Evolutionary conservation across 352 stramenopile genomes (phyloP).

Genomic region (Pythium phragmitis): DNA sequence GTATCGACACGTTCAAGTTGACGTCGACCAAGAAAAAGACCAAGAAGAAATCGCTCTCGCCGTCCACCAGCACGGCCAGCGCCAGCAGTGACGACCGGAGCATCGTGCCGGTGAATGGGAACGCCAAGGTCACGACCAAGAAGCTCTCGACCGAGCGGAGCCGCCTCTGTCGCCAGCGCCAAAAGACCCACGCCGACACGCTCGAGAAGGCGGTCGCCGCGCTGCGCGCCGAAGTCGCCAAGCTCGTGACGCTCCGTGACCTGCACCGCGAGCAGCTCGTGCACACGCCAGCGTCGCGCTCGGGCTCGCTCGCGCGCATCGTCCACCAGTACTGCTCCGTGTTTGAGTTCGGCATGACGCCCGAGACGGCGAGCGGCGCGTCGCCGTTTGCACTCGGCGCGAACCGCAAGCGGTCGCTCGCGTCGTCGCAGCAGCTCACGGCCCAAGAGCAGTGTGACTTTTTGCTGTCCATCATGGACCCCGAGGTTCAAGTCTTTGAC

Average conservation of each 20-base stretch:
- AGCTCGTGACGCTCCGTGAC: slow-evolving; percentile 42
- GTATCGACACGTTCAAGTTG: background rate
- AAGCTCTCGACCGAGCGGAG: slow-evolving; percentile 29
- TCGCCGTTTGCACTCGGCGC: slow-evolving; percentile 9
- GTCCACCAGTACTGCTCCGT: slow-evolving; percentile 47
- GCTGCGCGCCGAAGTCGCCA: slow-evolving; percentile 44
- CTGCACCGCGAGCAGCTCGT: slow-evolving; percentile 45
- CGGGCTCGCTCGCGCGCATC: slow-evolving; percentile 43
- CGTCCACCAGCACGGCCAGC: background rate
- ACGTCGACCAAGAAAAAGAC: background rate
- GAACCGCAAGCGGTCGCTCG: slow-evolving; percentile 35
- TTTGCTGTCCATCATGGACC: slow-evolving; percentile 23
- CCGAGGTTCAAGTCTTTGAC: slow-evolving; percentile 26
- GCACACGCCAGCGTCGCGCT: slow-evolving; percentile 29
- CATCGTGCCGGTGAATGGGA: background rate
- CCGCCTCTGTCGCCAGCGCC: slow-evolving; percentile 27
- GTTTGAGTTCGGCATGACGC: slow-evolving; percentile 47
- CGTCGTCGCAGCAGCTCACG: slow-evolving; percentile 12
- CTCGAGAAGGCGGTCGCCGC: slow-evolving; percentile 29
- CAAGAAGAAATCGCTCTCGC: slow-evolving; percentile 9
- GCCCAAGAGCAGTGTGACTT: slow-evolving; percentile 18
- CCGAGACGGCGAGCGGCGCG: background rate
- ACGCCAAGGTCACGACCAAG: slow-evolving; percentile 3
- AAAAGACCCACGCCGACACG: slow-evolving; percentile 21
- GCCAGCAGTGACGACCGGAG: background rate